Evolutionary conservation across 345 rosid genomes (phyloP), one percentile per base, ranked within the genome.

Genomic region (Eucalyptus polyanthemos): DNA sequence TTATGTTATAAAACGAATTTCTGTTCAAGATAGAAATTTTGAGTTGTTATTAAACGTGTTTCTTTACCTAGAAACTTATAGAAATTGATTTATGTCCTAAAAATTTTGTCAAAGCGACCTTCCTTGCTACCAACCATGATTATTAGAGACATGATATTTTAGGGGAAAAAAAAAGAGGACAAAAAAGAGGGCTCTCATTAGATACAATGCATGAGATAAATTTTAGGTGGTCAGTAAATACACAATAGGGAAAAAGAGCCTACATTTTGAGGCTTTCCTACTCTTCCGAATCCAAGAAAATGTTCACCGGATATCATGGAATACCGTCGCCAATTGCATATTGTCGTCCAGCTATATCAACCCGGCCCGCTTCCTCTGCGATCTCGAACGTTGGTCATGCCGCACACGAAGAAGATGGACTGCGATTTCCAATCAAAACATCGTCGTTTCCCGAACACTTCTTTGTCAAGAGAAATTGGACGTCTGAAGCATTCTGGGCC

Each of bases 11-110:
- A 51, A 51, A 51, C 0, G 0, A 51, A 51, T 16, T 51, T 51
- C 0, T 7, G 2, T 16, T 17, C 3, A 1, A 50, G 0, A 51
- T 2, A 16, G 2, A 16, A 51, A 16, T 16, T 0, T 51, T 6
- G 22, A 51, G 2, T 51, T 1, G 0, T 51, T 51, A 51, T 51
- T 17, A 51, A 51, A 51, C 2, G 9, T 17, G 54, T 7, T 51
- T 51, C 0, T 51, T 51, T 17, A 17, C 4, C 1, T 1, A 16
- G 1, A 51, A 51, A 51, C 54, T 51, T 0, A 17, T 51, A 51
- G 1, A 51, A 51, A 51, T 51, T 51, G 0, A 51, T 51, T 51
- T 17, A 51, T 51, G 2, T 51, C 3, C 9, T 51, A 19, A 0
- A 53, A 53, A 19, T 53, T 53, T 19, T 53, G 10, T 8, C 2